phyloP scores from a whole-genome alignment of 768 basidiomycete genomes.

The Rhodocollybia butyracea region DNA sequence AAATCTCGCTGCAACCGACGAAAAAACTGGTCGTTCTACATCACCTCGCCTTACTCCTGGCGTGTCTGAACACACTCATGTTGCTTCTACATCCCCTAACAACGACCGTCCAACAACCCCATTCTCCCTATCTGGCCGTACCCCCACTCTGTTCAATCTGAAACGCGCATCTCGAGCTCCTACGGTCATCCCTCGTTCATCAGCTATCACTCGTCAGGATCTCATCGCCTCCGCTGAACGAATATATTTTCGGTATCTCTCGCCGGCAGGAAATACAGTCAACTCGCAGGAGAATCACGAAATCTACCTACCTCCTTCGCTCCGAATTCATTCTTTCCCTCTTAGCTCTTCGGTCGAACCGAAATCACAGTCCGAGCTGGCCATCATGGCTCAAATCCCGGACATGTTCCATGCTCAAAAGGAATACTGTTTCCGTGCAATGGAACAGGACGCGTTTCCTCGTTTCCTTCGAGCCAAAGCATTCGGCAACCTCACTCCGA shows the following conservation, averaged over 20 bases:
- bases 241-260: conserved; percentile 93
- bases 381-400: conserved; percentile 83
- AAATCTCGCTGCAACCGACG: conserved; percentile 50
- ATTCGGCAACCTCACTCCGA: conserved; percentile 95
- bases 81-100: conserved; percentile 49
- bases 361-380: conserved; percentile 61
- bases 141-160: conserved; percentile 72
- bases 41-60: conserved; percentile 52
- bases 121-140: conserved; percentile 72
- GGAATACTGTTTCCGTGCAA: conserved; percentile 93
- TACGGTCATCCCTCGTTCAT: conserved; percentile 88
- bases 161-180: conserved; percentile 86
- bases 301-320: conserved; percentile 92
- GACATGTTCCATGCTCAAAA: conserved; percentile 98
- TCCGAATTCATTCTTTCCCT: conserved; percentile 91
- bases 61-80: conserved; percentile 40
- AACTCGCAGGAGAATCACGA: conserved; percentile 91
- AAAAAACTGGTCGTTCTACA: conserved; percentile 47
- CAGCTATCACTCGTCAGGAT: conserved; percentile 87
- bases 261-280: conserved; percentile 70
- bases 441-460: conserved; percentile 94
- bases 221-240: conserved; percentile 93
- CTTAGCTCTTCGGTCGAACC: conserved; percentile 74
- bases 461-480: conserved; percentile 95
- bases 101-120: conserved; percentile 71